phyloP scores from a whole-genome alignment of 805 yeast species.

The Kazachstania taianensis region DNA sequence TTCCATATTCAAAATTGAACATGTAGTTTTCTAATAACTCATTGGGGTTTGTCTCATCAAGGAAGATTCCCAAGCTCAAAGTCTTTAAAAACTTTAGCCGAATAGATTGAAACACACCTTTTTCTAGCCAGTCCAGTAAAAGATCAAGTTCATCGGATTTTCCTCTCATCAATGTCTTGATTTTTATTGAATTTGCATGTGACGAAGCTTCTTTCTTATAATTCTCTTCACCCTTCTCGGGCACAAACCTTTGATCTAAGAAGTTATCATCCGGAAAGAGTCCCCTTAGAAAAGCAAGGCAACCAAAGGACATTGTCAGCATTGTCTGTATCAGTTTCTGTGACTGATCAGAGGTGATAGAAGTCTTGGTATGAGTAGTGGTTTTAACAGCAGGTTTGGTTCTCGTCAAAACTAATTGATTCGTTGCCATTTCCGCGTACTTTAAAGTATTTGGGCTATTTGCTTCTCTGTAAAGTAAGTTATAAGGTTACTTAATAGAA shows the following conservation, averaged over 20 bases:
- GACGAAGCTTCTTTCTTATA: constrained; percentile 18
- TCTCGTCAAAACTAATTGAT: constrained; percentile 10
- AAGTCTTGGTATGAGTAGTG: constrained; percentile 14
- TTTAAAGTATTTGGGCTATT: background rate
- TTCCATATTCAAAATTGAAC: constrained; percentile 38
- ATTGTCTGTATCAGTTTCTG: constrained; percentile 40
- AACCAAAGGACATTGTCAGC: constrained; percentile 44
- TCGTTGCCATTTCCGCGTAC: constrained; percentile 15
- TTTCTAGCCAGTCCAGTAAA: constrained; percentile 45
- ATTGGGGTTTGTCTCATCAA: constrained; percentile 34
- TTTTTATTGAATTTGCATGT: constrained; percentile 30
- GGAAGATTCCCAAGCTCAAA: constrained; percentile 36
- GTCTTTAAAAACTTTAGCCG: constrained; percentile 34
- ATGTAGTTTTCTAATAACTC: constrained; percentile 41
- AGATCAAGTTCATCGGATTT: constrained; percentile 37
- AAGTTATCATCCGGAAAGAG: constrained; percentile 47
- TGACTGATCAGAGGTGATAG: constrained; percentile 32
- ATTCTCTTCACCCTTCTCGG: constrained; percentile 26
- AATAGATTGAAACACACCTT: constrained; percentile 39
- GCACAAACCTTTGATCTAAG: constrained; percentile 38
- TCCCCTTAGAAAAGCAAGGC: constrained; percentile 47
- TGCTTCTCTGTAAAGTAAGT: background rate
- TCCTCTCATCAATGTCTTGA: constrained; percentile 41
- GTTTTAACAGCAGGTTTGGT: constrained; percentile 10
- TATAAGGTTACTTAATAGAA: too few species aligned